Evolutionary conservation across 352 stramenopile species (phyloP), one percentile per base, ranked within the genome.

Genomic region (Thraustotheca clavata): DNA sequence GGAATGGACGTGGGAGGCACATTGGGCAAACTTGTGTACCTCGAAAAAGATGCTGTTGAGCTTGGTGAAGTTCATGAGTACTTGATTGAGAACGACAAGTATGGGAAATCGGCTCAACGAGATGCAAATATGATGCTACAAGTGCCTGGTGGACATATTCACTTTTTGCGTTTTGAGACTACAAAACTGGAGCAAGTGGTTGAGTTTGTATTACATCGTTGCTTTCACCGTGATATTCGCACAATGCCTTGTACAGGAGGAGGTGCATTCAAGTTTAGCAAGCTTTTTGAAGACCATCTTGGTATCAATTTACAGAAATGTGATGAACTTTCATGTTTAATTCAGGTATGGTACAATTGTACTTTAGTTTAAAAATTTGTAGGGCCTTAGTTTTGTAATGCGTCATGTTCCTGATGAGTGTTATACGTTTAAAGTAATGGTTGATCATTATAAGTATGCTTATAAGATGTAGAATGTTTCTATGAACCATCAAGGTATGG

Each of bases 361-460:
- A 16, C n/a, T n/a, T n/a, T n/a, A n/a, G n/a, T n/a, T n/a, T n/a
- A n/a, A n/a, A 16, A 16, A 41, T 27, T 14, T 18, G n/a, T 55
- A 79, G 16, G 96, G 96, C n/a, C 95, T 99, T 70, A 92, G 98
- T 76, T 99, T 98, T 69, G 86, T 98, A 16, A 74, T 98, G 49
- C 82, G 78, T 12, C 87, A 97, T 60, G 88, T 96, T 3, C 76
- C 87, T 0, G 87, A 96, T 66, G 95, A 98, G 76, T 98, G 94
- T 74, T 99, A 98, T 67, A 98, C 94, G 3, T 98, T 96, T 76
- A 88, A 90, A 67, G 86, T 91, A 24, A 55, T 67, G 4, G 39
- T 26, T 50, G 36, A 9, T 20, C 9, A 24, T 22, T 20, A 34
- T 4, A 33, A 14, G n/a, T n/a, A n/a, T n/a, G n/a, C n/a, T n/a